Evolutionary conservation across 2,329 filamentous ascomycete species (phyloP).

Genomic region (Ophiosphaerella korrae): DNA sequence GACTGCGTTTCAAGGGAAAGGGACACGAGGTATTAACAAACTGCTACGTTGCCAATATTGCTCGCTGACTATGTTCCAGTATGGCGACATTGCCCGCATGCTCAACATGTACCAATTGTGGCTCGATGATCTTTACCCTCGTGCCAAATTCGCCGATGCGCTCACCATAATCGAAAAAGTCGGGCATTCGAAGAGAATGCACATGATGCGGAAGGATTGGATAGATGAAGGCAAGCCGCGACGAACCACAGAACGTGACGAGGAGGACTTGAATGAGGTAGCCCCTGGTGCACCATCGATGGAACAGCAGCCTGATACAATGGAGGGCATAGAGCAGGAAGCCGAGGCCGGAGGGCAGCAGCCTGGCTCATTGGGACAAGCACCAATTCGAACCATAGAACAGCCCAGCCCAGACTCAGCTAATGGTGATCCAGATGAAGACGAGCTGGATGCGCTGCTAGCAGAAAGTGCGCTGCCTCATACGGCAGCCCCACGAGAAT

Average conservation of each 20-base stretch:
- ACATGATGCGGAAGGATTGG: constrained; percentile 77
- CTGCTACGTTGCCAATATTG: background rate
- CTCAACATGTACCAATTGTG: constrained; percentile 93
- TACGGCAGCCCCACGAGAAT: constrained; percentile 8
- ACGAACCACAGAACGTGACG: constrained; percentile 28
- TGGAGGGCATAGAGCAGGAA: constrained; percentile 13
- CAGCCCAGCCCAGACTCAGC: constrained; percentile 19
- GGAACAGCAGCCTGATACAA: constrained; percentile 10
- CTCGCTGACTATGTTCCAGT: constrained; percentile 57
- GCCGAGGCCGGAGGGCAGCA: background rate
- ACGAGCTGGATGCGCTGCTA: constrained; percentile 61
- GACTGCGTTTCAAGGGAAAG: constrained; percentile 85
- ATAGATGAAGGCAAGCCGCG: constrained; percentile 75
- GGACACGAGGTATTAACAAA: constrained; percentile 74
- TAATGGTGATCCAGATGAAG: constrained; percentile 53
- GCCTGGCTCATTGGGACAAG: background rate
- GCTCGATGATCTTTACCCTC: constrained; percentile 95
- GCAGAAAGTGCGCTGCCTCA: constrained; percentile 50
- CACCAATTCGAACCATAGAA: constrained; percentile 1
- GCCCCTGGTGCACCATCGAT: constrained; percentile 1
- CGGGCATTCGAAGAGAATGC: constrained; percentile 81
- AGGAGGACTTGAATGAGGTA: constrained; percentile 34
- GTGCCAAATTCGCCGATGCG: constrained; percentile 90
- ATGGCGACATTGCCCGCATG: constrained; percentile 79
- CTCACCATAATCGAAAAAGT: constrained; percentile 90